A percentile compares a stretch with the other conserved stretches of the same genome.
Conservation (phyloP, 176 grass and related monocot species). For the Oryza brachyantha region DNA sequence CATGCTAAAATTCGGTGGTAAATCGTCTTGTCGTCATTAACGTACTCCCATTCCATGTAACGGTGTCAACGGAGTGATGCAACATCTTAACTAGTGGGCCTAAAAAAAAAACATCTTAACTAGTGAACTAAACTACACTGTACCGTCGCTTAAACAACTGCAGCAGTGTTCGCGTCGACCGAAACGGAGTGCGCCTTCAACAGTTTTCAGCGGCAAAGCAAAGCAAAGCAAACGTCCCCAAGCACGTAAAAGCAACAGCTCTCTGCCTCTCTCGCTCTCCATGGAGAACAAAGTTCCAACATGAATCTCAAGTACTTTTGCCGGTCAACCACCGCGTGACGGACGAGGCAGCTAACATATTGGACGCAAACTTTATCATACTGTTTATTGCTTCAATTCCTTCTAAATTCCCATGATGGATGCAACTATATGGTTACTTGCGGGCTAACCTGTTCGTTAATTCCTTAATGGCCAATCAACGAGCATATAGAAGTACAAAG, state of each 20-base stretch:
- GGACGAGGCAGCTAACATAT: neutral
- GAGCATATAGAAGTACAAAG: neutral
- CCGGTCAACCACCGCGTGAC: constrained; percentile 20
- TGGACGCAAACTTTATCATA: neutral
- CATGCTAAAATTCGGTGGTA: neutral
- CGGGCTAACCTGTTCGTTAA: neutral
- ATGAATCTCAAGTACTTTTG: constrained; percentile 27
- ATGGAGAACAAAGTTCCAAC: neutral
- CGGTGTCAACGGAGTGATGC: neutral
- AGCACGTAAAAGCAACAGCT: neutral
- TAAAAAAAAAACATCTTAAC: neutral
- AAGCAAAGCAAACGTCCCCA: constrained; percentile 35
- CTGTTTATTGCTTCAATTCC: neutral
- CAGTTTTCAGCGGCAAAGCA: constrained; percentile 19
- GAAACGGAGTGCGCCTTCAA: constrained; percentile 1
- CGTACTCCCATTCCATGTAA: neutral
- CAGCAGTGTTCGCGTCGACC: neutral
- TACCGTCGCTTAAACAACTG: constrained; percentile 3
- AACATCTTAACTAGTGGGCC: neutral
- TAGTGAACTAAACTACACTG: too few relatives aligned
- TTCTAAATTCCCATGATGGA: neutral
- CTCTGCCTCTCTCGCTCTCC: neutral
- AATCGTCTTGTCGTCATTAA: neutral
- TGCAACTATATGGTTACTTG: neutral
- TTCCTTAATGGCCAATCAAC: neutral